phyloP scores from a whole-genome alignment of 805 yeast genomes.

The Deakozyma indianensis region DNA sequence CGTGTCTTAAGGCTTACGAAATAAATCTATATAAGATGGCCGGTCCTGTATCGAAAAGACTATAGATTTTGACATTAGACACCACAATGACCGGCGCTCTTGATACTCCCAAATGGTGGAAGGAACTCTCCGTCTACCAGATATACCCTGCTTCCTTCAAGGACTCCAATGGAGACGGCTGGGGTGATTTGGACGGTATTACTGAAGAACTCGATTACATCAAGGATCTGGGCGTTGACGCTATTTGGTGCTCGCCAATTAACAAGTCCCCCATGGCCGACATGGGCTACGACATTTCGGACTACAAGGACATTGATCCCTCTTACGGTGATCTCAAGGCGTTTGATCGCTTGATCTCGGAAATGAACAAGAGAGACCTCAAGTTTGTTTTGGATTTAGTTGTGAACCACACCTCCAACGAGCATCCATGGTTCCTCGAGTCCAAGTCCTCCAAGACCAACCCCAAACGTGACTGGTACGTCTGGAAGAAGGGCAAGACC shows the following conservation, averaged over 20 bases:
- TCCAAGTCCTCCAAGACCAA: slow-evolving; percentile 34
- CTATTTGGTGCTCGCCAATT: slow-evolving; percentile 44
- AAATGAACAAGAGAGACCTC: slow-evolving; percentile 34
- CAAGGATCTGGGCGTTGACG: slow-evolving; percentile 34
- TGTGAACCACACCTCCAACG: slow-evolving; percentile 41
- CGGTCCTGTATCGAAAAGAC: no score
- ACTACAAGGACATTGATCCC: slow-evolving; percentile 37
- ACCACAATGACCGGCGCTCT: no score
- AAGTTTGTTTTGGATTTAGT: slow-evolving; percentile 41
- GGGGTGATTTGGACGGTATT: slow-evolving; percentile 44
- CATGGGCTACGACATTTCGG: slow-evolving; percentile 48
- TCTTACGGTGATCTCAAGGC: slow-evolving; percentile 41
- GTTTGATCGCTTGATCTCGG: slow-evolving; percentile 33
- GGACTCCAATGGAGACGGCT: slow-evolving; percentile 46
- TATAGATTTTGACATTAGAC: no score
- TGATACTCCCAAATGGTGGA: slow-evolving; percentile 33
- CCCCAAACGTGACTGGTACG: slow-evolving; percentile 48
- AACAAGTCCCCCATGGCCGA: slow-evolving; percentile 46
- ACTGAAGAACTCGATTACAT: slow-evolving; percentile 37
- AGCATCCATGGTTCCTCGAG: slow-evolving; percentile 46
- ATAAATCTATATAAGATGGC: no score
- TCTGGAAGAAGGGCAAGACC: slow-evolving; percentile 38
- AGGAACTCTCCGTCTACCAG: slow-evolving; percentile 40
- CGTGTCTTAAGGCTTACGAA: no score
- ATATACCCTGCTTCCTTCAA: slow-evolving; percentile 51